Conservation (phyloP, 192 early-diverging fungal species). For the Pilaira anomala region DNA sequence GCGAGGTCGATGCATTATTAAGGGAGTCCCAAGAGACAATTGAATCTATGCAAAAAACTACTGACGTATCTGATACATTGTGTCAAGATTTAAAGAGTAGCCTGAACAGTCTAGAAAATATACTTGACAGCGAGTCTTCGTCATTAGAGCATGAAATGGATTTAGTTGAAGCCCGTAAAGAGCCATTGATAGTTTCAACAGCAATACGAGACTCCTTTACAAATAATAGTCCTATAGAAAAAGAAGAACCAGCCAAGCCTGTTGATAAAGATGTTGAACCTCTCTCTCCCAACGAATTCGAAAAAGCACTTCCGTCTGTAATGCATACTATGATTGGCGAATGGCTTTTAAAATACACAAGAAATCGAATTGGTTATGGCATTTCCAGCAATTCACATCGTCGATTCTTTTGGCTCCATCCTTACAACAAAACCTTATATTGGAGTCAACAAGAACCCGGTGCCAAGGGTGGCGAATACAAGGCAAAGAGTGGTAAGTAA, state of each 20-base stretch:
- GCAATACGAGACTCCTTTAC: too few relatives aligned
- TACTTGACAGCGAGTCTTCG: neutral
- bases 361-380: conserved; percentile 43
- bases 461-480: conserved; percentile 33
- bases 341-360: conserved; percentile 70
- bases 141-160: neutral
- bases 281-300: neutral
- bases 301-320: conserved; percentile 39
- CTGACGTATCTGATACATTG: neutral
- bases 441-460: conserved; percentile 69
- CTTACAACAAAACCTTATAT: conserved; percentile 75
- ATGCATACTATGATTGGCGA: conserved; percentile 83
- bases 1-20: conserved; percentile 48
- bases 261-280: neutral
- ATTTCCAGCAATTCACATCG: conserved; percentile 60
- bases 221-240: too few relatives aligned
- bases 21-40: conserved; percentile 55
- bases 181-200: too few relatives aligned
- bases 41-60: conserved; percentile 42
- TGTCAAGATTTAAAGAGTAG: neutral
- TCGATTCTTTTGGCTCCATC: conserved; percentile 81
- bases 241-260: neutral
- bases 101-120: neutral
- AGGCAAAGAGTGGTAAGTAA: conserved; percentile 49
- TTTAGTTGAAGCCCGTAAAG: too few relatives aligned